Base-by-base conservation (phyloP, 345 rosid species). In the Hibiscus tridactylites region DNA sequence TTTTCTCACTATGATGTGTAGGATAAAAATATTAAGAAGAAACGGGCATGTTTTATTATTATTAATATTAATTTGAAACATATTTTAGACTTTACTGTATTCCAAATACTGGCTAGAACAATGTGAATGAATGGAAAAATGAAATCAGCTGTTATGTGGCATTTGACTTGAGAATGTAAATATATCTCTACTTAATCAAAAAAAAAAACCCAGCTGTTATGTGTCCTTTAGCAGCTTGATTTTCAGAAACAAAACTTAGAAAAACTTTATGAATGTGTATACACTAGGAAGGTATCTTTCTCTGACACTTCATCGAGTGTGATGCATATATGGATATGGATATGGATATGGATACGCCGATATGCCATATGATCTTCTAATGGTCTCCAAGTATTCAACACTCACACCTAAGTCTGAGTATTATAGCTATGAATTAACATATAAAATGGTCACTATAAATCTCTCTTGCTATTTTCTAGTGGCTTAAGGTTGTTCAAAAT, bases 401-500 rank as follows among this genome's bases (percentile, higher is more conserved):
- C 57, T 52, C 21, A 52, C 57, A 52, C 57, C 57, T 52, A 17
- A 15, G 9, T 52, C 21, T n/a, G 57, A n/a, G 17, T n/a, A n/a
- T 5, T 17, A 15, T 52, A n/a, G 21, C 24, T 52, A 52, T 9
- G 47, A 9, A 44, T 52, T n/a, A 52, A n/a, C 16, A 24, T 66
- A 66, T 66, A 66, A 9, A 46, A 13, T 7, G 17, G 70, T 9
- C 70, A 46, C 35, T 21, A 21, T 21, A 65, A 44, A 21, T 31
- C 54, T 66, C 54, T 65, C 70, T 46, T 21, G 3, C 19, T 46
- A 26, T 28, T 31, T 66, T 31, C 44, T 26, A 67, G 39, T 68
- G 26, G 59, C 21, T 24, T 46, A 46, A 46, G 29, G 24, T 29
- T 50, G 44, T 50, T 52, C 26, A 4, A 9, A 78, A 80, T 71